Evolutionary conservation across 768 basidiomycete genomes (phyloP).

Genomic region (Serendipita sp.): DNA sequence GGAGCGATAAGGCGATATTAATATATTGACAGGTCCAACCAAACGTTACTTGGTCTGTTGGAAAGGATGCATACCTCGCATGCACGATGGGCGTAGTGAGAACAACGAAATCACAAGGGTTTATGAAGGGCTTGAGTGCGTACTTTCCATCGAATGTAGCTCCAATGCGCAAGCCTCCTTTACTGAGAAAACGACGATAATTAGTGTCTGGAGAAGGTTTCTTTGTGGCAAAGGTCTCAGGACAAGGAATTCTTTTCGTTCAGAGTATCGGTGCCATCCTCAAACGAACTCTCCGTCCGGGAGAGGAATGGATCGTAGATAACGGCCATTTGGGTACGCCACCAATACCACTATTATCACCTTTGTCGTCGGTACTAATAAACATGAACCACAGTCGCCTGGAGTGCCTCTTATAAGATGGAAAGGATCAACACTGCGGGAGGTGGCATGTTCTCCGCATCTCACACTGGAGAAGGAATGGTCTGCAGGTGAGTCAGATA

Average conservation of each 20-base stretch:
- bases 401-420: slow-evolving; percentile 20
- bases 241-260: slow-evolving; percentile 19
- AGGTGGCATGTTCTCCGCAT: slow-evolving; percentile 17
- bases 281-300: slow-evolving; percentile 15
- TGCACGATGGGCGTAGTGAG: slow-evolving; percentile 16
- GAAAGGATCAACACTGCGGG: slow-evolving; percentile 17
- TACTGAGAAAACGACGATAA: background rate
- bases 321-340: slow-evolving; percentile 20
- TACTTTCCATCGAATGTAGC: background rate
- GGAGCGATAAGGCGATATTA: too few species aligned
- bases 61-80: slow-evolving; percentile 20
- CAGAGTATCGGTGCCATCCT: slow-evolving; percentile 20
- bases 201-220: slow-evolving; percentile 22
- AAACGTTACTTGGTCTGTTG: slow-evolving; percentile 16
- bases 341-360: background rate
- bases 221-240: slow-evolving; percentile 16
- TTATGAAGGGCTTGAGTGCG: slow-evolving; percentile 20
- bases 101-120: slow-evolving; percentile 16
- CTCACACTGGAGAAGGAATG: slow-evolving; percentile 20
- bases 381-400: slow-evolving; percentile 13
- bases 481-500: slow-evolving; percentile 18
- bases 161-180: background rate
- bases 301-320: slow-evolving; percentile 22
- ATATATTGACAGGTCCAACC: slow-evolving; percentile 13
- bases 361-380: background rate